Evolutionary conservation across 495 filamentous ascomycete species (phyloP), one percentile per base, ranked within the genome.

Genomic region (Pyrenula massariospora): DNA sequence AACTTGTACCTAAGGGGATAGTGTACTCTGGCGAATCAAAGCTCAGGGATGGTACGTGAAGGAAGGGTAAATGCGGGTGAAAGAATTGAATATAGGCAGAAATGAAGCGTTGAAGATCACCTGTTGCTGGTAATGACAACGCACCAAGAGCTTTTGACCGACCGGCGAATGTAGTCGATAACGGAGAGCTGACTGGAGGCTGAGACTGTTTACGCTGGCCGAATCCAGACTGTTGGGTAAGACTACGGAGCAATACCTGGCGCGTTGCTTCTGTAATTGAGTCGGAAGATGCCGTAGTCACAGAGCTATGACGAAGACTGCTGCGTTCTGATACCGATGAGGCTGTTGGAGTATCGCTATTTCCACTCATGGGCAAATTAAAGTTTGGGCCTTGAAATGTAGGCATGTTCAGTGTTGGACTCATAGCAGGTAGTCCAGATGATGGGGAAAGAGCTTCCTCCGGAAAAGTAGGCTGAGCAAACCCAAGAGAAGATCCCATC

Each of bases 181-280:
- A 64, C 12, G 85, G 84, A 25, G 84, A 85, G 56, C 72, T 81
- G 53, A 82, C 81, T 31, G 80, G 78, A 50, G 88, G 84, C 64
- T 83, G 86, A 54, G 88, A 91, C 65, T 85, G 88, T 73, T 88
- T 92, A 55, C 86, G 79, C 59, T 82, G 79, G 63, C 83, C 84
- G 72, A 89, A 86, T 54, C 79, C 79, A 57, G 81, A 79, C 56
- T 86, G 82, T 68, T 89, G 88, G 59, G 87, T 86, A 59, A 97
- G 82, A 59, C 86, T 89, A 62, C 80, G 77, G 68, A 95, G 71
- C 72, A 96, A 79, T 66, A 91, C 83, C 74, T 88, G 86, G 71
- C 93, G 83, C 58, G 92, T 97, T 67, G 87, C 83, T 74, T 98
- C 94, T 64, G 92, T 94, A 70, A 98, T 92, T 60, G 91, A 84